Evolutionary conservation across 2,329 filamentous ascomycete species (phyloP).

Genomic region (Hypoxylon sp.): DNA sequence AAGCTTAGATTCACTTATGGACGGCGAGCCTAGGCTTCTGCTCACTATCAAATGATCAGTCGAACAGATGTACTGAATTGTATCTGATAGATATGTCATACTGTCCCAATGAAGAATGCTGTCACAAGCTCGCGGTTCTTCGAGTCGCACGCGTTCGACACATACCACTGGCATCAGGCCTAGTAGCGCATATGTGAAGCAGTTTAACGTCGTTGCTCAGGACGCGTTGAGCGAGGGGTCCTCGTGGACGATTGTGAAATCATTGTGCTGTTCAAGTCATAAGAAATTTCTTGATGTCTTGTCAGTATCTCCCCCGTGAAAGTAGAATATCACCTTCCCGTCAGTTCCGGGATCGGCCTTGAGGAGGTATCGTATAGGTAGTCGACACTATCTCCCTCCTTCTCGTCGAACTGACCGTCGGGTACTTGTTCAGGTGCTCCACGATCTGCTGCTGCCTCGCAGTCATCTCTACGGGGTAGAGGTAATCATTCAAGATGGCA

Average conservation of each 20-base stretch:
- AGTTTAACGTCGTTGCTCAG: background rate
- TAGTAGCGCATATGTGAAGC: background rate
- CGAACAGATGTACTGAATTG: background rate
- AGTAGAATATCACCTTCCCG: background rate
- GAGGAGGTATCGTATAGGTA: no score
- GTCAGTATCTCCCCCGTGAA: background rate
- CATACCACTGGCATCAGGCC: background rate
- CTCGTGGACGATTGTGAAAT: background rate
- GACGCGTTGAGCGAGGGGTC: background rate
- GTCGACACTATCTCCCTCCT: no score
- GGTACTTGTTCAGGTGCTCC: no score
- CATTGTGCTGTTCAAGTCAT: background rate
- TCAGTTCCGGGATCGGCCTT: no score
- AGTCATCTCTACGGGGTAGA: background rate
- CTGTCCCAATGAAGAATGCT: background rate
- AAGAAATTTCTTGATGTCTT: no score
- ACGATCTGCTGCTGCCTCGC: no score
- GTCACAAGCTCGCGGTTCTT: background rate
- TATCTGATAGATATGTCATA: background rate
- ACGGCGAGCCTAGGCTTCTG: background rate
- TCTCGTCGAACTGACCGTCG: no score
- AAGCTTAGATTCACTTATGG: background rate
- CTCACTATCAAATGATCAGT: background rate
- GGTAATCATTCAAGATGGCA: background rate
- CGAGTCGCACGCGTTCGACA: background rate